These are phyloP conservation scores for Exophiala sp. DNA, from an alignment of 2,329 filamentous ascomycete genomes.

Conservation along the genomic window DNA sequence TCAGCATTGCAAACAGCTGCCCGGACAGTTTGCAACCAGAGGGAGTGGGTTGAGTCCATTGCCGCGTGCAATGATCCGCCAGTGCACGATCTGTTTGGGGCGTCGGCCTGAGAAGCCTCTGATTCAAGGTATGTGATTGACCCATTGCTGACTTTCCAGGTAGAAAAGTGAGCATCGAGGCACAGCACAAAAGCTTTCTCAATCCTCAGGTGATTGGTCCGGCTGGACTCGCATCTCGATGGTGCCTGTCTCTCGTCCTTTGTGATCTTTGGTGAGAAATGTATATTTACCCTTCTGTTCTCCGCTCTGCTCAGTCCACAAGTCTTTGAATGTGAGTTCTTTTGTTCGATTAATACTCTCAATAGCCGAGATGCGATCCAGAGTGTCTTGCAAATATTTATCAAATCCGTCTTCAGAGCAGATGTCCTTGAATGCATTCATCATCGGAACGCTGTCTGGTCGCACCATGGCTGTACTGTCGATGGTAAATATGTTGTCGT, in stretches of 20 bases:
- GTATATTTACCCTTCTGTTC: slow-evolving; percentile 64
- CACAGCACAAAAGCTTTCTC: too few relatives aligned
- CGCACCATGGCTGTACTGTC: slow-evolving; percentile 81
- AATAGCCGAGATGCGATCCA: slow-evolving; percentile 85
- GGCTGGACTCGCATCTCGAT: slow-evolving; percentile 35
- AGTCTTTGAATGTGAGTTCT: slow-evolving; percentile 90
- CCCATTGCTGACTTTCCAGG: neutral
- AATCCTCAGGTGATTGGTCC: slow-evolving; percentile 15
- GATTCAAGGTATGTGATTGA: neutral
- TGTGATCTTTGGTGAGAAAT: slow-evolving; percentile 51
- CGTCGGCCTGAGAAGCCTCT: neutral
- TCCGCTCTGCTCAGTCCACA: slow-evolving; percentile 62
- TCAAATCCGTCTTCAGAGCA: slow-evolving; percentile 75
- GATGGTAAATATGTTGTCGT: slow-evolving; percentile 92
- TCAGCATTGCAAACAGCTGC: neutral
- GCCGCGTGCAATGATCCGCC: slow-evolving; percentile 7
- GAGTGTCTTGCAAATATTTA: slow-evolving; percentile 73
- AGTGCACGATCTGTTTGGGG: slow-evolving; percentile 11
- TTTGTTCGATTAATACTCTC: slow-evolving; percentile 91
- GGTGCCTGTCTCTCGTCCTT: slow-evolving; percentile 46
- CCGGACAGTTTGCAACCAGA: neutral
- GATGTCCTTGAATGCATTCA: slow-evolving; percentile 82
- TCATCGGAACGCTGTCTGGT: slow-evolving; percentile 94
- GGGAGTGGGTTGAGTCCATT: neutral
- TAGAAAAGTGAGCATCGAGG: too few relatives aligned